Base-by-base conservation (phyloP, 1,139 yeast genomes). In the Yamadazyma taylorii region DNA sequence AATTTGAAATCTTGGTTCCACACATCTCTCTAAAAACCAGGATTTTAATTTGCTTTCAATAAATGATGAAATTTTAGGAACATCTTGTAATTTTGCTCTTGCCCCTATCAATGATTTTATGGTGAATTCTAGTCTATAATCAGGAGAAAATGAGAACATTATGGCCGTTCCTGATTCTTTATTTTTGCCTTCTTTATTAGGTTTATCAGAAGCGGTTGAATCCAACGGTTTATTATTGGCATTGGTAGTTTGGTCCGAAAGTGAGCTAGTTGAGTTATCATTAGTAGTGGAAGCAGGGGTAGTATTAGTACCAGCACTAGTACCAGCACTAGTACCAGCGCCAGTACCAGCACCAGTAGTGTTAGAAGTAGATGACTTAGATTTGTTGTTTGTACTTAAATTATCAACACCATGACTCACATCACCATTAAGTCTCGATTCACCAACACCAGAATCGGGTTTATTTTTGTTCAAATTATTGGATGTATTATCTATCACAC, bases 11-110 rank as follows among this genome's bases (percentile, higher is more conserved):
- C 95, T 71, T 1, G 99, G 99, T 50, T 88, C 95, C 6, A 94
- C 95, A 54, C 96, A 88, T 43, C 96, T 71, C 50, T 89, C 97
- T 22, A 83, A 80, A 56, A 94, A 89, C 95, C 97, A 89, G 44
- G 82, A 83, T 46, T 94, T 75, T 33, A 94, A 73, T 46, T 83
- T 82, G 42, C 80, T 78, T 54, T 92, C 97, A 24, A 94, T 80
- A 34, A 94, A 67, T 35, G 88, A 81, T 7, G 96, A 81, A 27
- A 94, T 81, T 54, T 92, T 89, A 8, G 98, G 97, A 11, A 92
- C 89, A 53, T 94, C 92, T 60, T 90, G 96, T 27, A 94, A 69
- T 55, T 92, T 84, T 0, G 97, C 90, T 37, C 96, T 73, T 1
- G 97, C 85, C 0, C 99, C 99, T 37, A 94, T 88, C 33, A 90